phyloP scores from a whole-genome alignment of 164 flowering plant species.

The Magnolia officinalis region DNA sequence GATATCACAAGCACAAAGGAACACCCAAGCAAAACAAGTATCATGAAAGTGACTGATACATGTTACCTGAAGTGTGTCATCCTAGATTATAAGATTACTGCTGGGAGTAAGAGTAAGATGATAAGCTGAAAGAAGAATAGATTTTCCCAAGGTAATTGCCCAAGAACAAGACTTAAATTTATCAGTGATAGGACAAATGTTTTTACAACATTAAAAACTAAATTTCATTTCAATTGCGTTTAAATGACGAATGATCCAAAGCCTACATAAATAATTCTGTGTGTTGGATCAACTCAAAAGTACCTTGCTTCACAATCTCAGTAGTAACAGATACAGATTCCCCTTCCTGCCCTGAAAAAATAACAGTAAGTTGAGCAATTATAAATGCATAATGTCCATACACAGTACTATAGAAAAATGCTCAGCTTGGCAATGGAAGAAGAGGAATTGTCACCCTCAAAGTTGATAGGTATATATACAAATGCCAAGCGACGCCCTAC shows the following conservation, averaged over 20 bases:
- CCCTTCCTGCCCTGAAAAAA: constrained; percentile 83
- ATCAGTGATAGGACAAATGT: background rate
- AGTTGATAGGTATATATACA: constrained; percentile 76
- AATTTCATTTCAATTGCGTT: background rate
- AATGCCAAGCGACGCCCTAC: constrained; percentile 69
- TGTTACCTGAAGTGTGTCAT: background rate
- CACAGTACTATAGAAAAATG: background rate
- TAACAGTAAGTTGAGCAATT: background rate
- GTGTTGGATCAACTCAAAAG: background rate
- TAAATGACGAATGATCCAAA: background rate
- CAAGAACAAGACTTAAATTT: constrained; percentile 2
- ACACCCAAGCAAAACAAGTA: background rate
- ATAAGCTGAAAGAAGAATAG: background rate
- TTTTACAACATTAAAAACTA: background rate
- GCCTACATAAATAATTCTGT: background rate
- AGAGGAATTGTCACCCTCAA: constrained; percentile 59
- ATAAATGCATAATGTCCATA: constrained; percentile 2
- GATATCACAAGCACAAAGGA: background rate
- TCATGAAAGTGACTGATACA: background rate
- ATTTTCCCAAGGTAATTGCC: background rate
- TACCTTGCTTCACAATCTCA: constrained; percentile 70
- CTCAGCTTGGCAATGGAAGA: background rate
- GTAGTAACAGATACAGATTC: constrained; percentile 58
- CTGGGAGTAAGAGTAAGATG: background rate
- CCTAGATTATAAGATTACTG: background rate